Conservation (phyloP, 352 stramenopile species). For the Phytophthora syringae region DNA sequence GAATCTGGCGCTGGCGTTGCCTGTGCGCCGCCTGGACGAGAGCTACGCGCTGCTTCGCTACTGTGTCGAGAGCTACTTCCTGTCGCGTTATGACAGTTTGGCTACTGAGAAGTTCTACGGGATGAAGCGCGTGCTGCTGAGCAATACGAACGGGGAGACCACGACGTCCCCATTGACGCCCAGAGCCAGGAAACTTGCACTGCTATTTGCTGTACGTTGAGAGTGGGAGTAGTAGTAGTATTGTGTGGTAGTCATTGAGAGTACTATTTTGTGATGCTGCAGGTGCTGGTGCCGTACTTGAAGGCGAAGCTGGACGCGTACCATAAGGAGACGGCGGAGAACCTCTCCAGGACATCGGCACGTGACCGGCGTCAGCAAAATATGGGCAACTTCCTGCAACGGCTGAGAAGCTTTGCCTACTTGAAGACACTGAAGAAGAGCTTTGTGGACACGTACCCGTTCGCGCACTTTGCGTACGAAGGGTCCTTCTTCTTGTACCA, state of each 20-base stretch:
- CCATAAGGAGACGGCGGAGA: constrained; percentile 52
- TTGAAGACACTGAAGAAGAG: constrained; percentile 56
- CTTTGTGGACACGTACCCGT: constrained; percentile 77
- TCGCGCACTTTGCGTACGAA: constrained; percentile 83
- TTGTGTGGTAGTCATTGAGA: not conserved
- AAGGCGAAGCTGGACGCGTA: constrained; percentile 81
- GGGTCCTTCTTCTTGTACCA: constrained; percentile 85
- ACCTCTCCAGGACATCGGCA: constrained; percentile 28
- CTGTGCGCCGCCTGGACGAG: constrained; percentile 79
- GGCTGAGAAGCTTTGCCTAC: constrained; percentile 53
- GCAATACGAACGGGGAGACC: constrained; percentile 1
- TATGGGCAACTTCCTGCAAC: constrained; percentile 54
- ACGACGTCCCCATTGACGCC: constrained; percentile 52
- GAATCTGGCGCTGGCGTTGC: constrained; percentile 53
- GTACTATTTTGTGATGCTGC: constrained; percentile 7
- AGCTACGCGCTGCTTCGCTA: constrained; percentile 74
- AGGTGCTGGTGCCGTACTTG: constrained; percentile 80
- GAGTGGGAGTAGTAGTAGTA: not conserved
- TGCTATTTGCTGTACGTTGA: constrained; percentile 64
- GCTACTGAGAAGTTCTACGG: constrained; percentile 88
- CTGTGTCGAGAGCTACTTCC: constrained; percentile 73
- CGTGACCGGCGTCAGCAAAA: not conserved
- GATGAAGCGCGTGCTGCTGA: constrained; percentile 80
- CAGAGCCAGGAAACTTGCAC: constrained; percentile 51
- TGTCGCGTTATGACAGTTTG: constrained; percentile 77